Base-by-base conservation (phyloP, 441 rosid genomes). In the Gossypium lobatum region DNA sequence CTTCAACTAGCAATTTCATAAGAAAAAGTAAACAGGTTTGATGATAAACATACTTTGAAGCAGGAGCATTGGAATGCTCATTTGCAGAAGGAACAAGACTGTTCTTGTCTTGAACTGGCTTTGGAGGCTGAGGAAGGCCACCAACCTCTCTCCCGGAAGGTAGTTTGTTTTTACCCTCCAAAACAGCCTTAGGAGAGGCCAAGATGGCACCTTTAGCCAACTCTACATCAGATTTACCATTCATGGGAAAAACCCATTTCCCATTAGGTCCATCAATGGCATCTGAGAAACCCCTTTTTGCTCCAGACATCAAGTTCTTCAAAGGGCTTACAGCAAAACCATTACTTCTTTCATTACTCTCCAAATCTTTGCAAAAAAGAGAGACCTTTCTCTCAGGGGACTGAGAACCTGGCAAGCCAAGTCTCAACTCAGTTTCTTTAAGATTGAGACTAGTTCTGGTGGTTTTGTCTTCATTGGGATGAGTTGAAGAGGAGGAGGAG, bases 361-460 rank as follows among this genome's bases (percentile, higher is more conserved):
- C 87, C 80, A 84, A 80, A 66, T 85, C 88, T 82, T 80, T 77
- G 2, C 91, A 87, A 81, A 87, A 85, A 71, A 83, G 80, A 42
- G 89, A 80, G 50, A 81, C 78, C 42, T 85, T 88, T 64, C 87
- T 83, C 74, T 77, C 85, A 1, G 85, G 88, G n/a, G 87, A 83
- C 39, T 70, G 77, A 53, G 88, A 87, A 20, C 93, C 93, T 5
- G 93, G 93, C 64, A 87, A 71, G 70, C 91, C 93, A 72, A 89
- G 91, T 80, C 88, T 80, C 7, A 89, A 82, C 84, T 89, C 91
- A 58, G 93, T 88, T 77, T 82, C 89, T 70, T 80, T 84, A 25
- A 87, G 73, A 75, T 83, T 84, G 10, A 85, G 85, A 60, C 58
- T 50, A 64, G 76, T 55, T n/a, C n/a, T 57, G 50, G 2, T 61